Evolutionary conservation across 176 grass and related monocot species (phyloP).

Genomic region (Bonia amplexicaulis): DNA sequence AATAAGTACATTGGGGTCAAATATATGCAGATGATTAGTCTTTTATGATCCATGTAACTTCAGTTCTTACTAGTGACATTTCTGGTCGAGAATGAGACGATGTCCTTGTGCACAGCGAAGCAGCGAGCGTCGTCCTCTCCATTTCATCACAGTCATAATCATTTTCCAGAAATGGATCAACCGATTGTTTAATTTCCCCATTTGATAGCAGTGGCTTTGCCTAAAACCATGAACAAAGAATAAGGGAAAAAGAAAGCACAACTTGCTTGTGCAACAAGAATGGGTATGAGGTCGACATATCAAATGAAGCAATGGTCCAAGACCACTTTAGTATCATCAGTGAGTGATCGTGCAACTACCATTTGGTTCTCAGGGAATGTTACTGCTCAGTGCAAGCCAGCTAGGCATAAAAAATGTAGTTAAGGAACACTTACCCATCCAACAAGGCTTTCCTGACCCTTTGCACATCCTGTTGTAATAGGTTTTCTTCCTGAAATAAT

Average conservation of each 20-base stretch:
- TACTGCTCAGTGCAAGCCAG: conserved; percentile 1
- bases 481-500: conserved; percentile 90
- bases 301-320: background rate
- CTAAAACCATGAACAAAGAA: conserved; percentile 34
- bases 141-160: conserved; percentile 66
- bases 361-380: background rate
- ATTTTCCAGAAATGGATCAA: conserved; percentile 59
- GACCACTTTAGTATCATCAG: background rate
- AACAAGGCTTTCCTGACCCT: conserved; percentile 85
- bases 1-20: background rate
- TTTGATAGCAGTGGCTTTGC: conserved; percentile 71
- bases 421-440: conserved; percentile 65
- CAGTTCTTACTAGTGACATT: conserved; percentile 63
- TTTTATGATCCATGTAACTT: background rate
- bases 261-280: background rate
- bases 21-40: background rate
- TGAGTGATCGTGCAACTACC: background rate
- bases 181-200: conserved; percentile 57
- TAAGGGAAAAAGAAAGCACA: background rate
- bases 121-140: conserved; percentile 61
- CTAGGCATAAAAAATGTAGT: background rate
- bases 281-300: background rate
- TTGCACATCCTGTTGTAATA: conserved; percentile 59
- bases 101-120: conserved; percentile 68
- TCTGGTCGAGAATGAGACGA: conserved; percentile 54